Percentiles rank a stretch among this genome's conserved stretches.
Conservation (phyloP, 257 asterid species). For the Capsicum chinense region DNA sequence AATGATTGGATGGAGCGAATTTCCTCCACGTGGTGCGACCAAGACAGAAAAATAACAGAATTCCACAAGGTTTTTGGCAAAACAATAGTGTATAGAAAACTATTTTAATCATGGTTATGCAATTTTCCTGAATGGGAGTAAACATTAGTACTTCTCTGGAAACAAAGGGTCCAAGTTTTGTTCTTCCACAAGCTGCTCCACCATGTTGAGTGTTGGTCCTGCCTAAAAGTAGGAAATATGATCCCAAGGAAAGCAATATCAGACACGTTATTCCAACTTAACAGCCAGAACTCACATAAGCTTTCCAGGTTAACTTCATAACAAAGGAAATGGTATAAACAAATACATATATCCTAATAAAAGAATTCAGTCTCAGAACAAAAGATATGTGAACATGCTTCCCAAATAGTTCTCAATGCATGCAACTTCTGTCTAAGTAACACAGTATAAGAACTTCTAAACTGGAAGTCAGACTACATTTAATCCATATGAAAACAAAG, state of each 20-base stretch:
- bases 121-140: not conserved
- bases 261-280: not conserved
- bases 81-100: not conserved
- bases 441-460: constrained; percentile 15
- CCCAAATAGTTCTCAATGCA: not conserved
- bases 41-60: not conserved
- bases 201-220: constrained; percentile 61
- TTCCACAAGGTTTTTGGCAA: not conserved
- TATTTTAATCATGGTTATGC: not conserved
- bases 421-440: not conserved
- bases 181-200: constrained; percentile 83
- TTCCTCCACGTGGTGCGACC: not conserved
- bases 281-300: not conserved
- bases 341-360: not conserved
- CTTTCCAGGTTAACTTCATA: constrained; percentile 21
- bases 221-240: constrained; percentile 47
- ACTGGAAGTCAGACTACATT: not conserved
- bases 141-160: constrained; percentile 47
- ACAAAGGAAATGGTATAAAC: not conserved
- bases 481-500: not conserved
- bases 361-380: not conserved
- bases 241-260: not conserved
- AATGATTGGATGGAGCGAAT: not conserved
- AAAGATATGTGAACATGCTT: not conserved
- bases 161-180: constrained; percentile 63